Conservation (phyloP, 2,329 filamentous ascomycete species). For the Fusarium sp. region DNA sequence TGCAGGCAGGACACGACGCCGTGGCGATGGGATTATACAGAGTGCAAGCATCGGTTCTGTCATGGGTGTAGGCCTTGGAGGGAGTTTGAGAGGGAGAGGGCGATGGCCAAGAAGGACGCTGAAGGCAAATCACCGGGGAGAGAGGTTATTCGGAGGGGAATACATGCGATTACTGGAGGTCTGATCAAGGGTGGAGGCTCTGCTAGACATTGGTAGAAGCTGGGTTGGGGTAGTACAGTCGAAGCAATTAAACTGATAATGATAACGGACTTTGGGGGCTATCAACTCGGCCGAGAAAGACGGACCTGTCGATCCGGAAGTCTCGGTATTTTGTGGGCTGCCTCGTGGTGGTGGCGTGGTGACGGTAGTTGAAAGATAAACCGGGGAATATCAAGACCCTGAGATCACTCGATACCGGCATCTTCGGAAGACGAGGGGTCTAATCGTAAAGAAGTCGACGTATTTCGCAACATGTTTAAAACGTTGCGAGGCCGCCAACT, state of each 20-base stretch:
- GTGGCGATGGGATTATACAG: constrained; percentile 24
- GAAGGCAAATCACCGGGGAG: neutral
- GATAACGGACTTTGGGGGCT: neutral
- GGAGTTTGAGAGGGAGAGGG: neutral
- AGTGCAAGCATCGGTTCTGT: constrained; percentile 29
- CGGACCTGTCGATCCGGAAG: constrained; percentile 17
- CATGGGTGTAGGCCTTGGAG: constrained; percentile 22
- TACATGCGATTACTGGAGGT: constrained; percentile 8
- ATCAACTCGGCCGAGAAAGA: constrained; percentile 36
- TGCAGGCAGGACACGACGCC: constrained; percentile 31
- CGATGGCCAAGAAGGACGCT: neutral
- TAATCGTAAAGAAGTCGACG: neutral
- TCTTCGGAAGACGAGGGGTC: neutral
- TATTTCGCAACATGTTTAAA: neutral
- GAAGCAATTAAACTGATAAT: neutral
- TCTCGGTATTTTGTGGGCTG: neutral
- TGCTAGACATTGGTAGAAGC: neutral
- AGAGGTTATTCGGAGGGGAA: constrained; percentile 14
- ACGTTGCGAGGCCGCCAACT: neutral
- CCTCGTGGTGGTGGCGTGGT: neutral
- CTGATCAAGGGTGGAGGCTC: neutral
- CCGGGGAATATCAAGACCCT: neutral
- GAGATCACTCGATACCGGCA: neutral
- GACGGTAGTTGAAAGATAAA: neutral
- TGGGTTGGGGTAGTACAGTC: constrained; percentile 14